These are phyloP conservation scores for Hydnomerulius pinastri DNA, from an alignment of 768 basidiomycete species.

Conservation along the genomic window DNA sequence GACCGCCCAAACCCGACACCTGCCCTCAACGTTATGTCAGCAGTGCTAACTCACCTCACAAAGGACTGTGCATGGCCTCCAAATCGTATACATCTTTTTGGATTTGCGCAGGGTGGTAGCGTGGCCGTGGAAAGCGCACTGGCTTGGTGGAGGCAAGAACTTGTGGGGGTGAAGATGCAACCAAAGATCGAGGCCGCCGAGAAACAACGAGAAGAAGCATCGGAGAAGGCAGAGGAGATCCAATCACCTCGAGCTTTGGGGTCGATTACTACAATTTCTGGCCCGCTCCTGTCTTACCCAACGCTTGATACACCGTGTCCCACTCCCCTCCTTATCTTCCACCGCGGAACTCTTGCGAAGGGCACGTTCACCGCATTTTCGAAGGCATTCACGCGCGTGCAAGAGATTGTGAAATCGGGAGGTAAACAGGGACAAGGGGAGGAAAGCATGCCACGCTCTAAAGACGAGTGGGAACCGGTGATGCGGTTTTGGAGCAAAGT, in stretches of 20 bases:
- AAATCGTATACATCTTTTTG: conserved; percentile 78
- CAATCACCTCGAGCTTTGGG: conserved; percentile 46
- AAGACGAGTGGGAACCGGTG: conserved; percentile 78
- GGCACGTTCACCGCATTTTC: conserved; percentile 52
- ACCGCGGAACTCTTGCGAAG: conserved; percentile 50
- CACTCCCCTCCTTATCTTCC: conserved; percentile 64
- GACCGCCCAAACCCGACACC: conserved; percentile 70
- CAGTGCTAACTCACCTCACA: conserved; percentile 57
- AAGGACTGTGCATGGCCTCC: conserved; percentile 65
- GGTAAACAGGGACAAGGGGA: conserved; percentile 18
- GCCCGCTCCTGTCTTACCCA: conserved; percentile 79
- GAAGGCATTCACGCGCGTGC: conserved; percentile 56
- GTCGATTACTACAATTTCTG: conserved; percentile 68
- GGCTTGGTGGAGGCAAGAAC: conserved; percentile 50
- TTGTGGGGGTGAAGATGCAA: conserved; percentile 4
- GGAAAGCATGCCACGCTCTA: conserved; percentile 74
- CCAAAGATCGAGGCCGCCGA: conserved; percentile 14
- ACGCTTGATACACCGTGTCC: conserved; percentile 52
- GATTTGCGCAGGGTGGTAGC: conserved; percentile 86
- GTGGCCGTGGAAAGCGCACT: conserved; percentile 72
- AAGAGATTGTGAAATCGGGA: conserved; percentile 49
- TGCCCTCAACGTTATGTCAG: conserved; percentile 57
- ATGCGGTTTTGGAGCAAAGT: conserved; percentile 87
- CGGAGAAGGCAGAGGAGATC: background rate
- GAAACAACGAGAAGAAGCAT: conserved; percentile 4